Percentiles rank a stretch among this genome's conserved stretches.
Evolutionary conservation across 352 stramenopile species (phyloP).

Genomic region (Phytophthora ohioensis): DNA sequence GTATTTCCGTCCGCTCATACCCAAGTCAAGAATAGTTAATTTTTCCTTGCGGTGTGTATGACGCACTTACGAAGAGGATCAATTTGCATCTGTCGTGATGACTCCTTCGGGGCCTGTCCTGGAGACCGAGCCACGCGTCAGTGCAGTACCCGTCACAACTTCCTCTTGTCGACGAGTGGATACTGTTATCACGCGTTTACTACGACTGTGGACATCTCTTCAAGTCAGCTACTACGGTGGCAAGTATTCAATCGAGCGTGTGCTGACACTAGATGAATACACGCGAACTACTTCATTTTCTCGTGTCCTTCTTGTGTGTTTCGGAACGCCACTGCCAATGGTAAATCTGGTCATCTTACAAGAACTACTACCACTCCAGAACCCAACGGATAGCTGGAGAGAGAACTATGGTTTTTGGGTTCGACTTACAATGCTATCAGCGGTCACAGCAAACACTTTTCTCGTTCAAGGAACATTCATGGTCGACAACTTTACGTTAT

Average conservation of each 20-base stretch:
- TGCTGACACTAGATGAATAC: constrained; percentile 18
- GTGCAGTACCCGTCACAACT: neutral
- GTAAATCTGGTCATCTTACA: constrained; percentile 6
- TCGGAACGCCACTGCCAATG: constrained; percentile 25
- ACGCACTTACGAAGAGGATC: too few species aligned
- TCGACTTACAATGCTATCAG: constrained; percentile 12
- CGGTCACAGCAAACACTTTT: constrained; percentile 3
- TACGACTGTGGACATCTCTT: constrained; percentile 15
- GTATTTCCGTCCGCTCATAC: neutral
- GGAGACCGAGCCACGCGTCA: neutral
- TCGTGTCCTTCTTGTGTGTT: constrained; percentile 20
- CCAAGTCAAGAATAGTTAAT: neutral
- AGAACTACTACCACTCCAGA: constrained; percentile 28
- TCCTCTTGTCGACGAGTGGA: neutral
- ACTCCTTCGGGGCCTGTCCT: neutral
- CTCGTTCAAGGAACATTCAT: constrained; percentile 26
- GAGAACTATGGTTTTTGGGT: constrained; percentile 36
- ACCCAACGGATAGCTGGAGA: constrained; percentile 16
- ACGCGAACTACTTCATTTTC: constrained; percentile 16
- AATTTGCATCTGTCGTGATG: neutral
- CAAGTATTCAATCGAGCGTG: constrained; percentile 31
- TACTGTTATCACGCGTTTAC: neutral
- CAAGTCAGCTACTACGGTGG: constrained; percentile 33
- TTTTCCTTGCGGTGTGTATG: neutral
- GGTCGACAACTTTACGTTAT: constrained; percentile 14